These are phyloP conservation scores for Suillus alpinus DNA, from an alignment of 768 basidiomycete genomes.

Conservation along the genomic window DNA sequence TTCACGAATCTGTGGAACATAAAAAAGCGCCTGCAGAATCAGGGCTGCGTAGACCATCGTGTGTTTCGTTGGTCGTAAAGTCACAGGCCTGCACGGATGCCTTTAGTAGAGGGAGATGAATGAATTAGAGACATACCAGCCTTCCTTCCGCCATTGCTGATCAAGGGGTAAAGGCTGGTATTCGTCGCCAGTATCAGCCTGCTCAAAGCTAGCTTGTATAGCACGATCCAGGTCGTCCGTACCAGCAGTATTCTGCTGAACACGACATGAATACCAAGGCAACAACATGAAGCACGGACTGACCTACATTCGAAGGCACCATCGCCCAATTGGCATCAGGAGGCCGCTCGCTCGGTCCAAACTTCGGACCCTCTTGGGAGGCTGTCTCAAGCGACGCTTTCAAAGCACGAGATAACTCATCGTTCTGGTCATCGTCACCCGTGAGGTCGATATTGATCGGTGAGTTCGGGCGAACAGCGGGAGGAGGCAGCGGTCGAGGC, in stretches of 20 bases:
- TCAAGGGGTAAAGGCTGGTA: conserved; percentile 52
- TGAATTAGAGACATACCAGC: conserved; percentile 43
- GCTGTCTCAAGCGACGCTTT: conserved; percentile 48
- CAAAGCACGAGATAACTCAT: conserved; percentile 48
- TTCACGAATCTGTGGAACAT: conserved; percentile 66
- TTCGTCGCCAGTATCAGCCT: conserved; percentile 45
- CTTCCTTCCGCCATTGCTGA: conserved; percentile 51
- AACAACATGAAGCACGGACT: neutral
- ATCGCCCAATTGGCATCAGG: conserved; percentile 69
- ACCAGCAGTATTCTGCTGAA: conserved; percentile 34
- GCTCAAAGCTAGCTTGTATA: conserved; percentile 65
- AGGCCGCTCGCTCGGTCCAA: conserved; percentile 59
- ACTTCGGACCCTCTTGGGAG: conserved; percentile 33
- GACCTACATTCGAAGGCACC: conserved; percentile 62
- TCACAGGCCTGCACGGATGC: conserved; percentile 55
- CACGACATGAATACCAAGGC: conserved; percentile 13
- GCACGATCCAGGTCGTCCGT: conserved; percentile 56
- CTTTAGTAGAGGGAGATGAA: conserved; percentile 3
- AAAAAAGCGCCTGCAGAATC: conserved; percentile 53
- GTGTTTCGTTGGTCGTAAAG: conserved; percentile 55
- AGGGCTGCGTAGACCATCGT: conserved; percentile 58
- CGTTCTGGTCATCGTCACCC: conserved; percentile 47
- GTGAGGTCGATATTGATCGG: conserved; percentile 57
- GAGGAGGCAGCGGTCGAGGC: conserved; percentile 4
- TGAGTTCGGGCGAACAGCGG: conserved; percentile 23